Base-by-base conservation (phyloP, 306 rosid genomes). In the Gillenia trifoliata region DNA sequence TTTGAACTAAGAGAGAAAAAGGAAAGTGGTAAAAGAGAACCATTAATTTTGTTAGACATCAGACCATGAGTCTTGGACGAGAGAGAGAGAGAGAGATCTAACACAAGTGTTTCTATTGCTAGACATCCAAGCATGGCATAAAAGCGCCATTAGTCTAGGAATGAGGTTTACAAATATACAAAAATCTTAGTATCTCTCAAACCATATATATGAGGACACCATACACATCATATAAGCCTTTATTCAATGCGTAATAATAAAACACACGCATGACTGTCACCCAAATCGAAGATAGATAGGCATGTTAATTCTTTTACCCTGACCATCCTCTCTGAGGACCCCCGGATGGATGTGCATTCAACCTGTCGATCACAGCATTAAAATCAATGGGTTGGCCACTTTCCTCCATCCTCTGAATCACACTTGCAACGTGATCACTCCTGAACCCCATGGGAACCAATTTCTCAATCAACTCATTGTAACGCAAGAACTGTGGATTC, bases 331-430 rank as follows among this genome's bases (percentile, higher is more conserved):
- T 85, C 80, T 86, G 98, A 4, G 93, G 84, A 31, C 79, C 91
- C 49, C 80, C 78, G n/a, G 96, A 87, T n/a, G 89, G 45, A 73
- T 87, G 96, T 79, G 79, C 83, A 68, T 73, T 90, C 92, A 95
- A 78, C 87, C 92, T 82, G 86, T 95, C 99, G 19, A 95, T 91
- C 73, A 95, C 96, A 0, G 93, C 82, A 81, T 95, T 95, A 76
- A 89, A 95, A 80, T 95, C 97, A 28, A 92, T 80, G 19, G 95
- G 85, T 67, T 92, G 96, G 20, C 99, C 96, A 59, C 88, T 89
- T 68, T 92, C 99, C 80, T 95, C 99, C 98, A 95, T 88, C 88
- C 97, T 87, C 87, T 90, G 97, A 76, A 95, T 95, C 74, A 95
- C 90, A 20, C 85, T 88, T 3, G 80, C 90, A 72, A 85, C 89